Percentiles rank a stretch among this genome's conserved stretches.
Evolutionary conservation across 225 moss, liverwort and hornwort genomes (phyloP).

Genomic region (Bryoerythrophyllum caledonicum): DNA sequence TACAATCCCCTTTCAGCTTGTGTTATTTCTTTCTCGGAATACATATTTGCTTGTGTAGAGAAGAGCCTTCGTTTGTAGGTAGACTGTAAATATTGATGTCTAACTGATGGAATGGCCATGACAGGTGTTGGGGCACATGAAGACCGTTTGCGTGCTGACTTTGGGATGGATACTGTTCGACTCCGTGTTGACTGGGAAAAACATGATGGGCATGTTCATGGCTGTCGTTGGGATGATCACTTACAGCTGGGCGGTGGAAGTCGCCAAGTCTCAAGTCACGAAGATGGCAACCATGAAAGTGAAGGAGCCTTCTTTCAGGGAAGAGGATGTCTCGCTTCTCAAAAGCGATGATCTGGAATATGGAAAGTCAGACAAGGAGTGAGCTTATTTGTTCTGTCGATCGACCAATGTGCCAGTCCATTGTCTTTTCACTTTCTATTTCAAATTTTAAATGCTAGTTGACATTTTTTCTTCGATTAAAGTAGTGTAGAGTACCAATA

Average conservation of each 20-base stretch:
- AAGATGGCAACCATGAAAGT: conserved; percentile 53
- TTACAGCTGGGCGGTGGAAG: conserved; percentile 68
- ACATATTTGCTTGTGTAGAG: background rate
- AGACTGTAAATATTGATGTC: background rate
- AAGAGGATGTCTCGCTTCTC: conserved; percentile 56
- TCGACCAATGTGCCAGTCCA: conserved; percentile 23
- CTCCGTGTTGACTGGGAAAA: conserved; percentile 61
- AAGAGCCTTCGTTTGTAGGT: background rate
- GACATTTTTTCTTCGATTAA: conserved; percentile 18
- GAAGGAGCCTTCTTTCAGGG: conserved; percentile 57
- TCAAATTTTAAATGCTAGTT: conserved; percentile 16
- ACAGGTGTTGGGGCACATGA: conserved; percentile 78
- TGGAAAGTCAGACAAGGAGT: conserved; percentile 57
- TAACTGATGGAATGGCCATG: background rate
- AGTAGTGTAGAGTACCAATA: conserved; percentile 20
- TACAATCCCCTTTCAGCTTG: no score
- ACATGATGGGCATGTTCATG: conserved; percentile 68
- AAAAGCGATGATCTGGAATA: conserved; percentile 58
- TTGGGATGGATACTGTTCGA: conserved; percentile 68
- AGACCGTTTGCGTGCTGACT: conserved; percentile 62
- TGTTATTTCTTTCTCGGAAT: background rate
- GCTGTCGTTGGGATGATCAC: conserved; percentile 65
- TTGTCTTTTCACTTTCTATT: conserved; percentile 15
- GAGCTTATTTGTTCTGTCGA: conserved; percentile 10
- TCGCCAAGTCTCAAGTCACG: conserved; percentile 49